Conservation (phyloP, 495 filamentous ascomycete species). For the Neurospora intermedia region DNA sequence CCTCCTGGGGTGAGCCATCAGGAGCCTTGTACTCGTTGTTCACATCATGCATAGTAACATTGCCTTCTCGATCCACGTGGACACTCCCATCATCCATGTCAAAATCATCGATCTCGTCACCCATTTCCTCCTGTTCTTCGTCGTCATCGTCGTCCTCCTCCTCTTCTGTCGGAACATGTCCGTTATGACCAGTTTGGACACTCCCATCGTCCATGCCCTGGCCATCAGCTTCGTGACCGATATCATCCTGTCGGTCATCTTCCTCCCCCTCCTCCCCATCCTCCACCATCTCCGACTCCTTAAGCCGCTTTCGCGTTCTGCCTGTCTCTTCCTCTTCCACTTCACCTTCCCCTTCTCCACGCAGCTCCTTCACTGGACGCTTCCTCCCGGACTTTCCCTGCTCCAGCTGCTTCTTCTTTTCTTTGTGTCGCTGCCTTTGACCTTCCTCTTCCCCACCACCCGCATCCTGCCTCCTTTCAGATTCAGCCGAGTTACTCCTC, state of each 20-base stretch:
- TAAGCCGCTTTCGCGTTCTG: background rate
- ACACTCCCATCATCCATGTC: background rate
- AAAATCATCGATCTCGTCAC: background rate
- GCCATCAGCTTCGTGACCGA: background rate
- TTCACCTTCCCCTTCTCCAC: background rate
- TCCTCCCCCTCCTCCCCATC: background rate
- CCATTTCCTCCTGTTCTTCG: background rate
- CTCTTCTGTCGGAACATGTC: background rate
- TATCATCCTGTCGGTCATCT: background rate
- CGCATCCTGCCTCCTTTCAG: accelerated
- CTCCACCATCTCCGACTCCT: background rate
- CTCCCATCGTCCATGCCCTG: background rate
- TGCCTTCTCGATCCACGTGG: background rate
- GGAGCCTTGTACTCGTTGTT: background rate
- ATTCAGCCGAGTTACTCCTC: background rate
- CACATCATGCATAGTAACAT: background rate
- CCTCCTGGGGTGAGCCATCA: background rate
- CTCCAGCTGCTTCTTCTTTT: background rate
- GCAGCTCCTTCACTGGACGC: background rate
- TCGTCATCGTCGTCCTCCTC: background rate
- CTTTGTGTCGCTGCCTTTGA: background rate
- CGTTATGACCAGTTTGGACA: background rate
- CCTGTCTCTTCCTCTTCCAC: background rate
- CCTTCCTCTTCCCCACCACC: background rate
- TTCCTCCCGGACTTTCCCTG: background rate